Conservation (phyloP, 176 grass and related monocot genomes). For the Hordeum marinum region DNA sequence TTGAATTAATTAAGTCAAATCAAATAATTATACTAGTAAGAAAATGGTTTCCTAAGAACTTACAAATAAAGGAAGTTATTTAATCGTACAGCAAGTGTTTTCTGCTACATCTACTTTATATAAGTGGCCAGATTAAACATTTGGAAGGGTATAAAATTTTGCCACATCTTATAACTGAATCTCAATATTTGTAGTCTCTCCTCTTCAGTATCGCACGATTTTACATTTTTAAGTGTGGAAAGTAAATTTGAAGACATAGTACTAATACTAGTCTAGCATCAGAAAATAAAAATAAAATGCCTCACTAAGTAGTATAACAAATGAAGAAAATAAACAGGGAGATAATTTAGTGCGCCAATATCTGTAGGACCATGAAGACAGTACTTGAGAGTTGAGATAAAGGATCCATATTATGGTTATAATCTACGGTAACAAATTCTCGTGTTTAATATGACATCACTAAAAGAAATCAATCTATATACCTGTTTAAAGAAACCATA, state of each 20-base stretch:
- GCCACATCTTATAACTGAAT: not conserved
- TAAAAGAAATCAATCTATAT: slow-evolving; percentile 17
- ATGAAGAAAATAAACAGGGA: slow-evolving; percentile 6
- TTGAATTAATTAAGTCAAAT: slow-evolving; percentile 29
- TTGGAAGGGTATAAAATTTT: not conserved
- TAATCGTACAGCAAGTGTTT: not conserved
- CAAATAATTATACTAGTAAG: slow-evolving; percentile 18
- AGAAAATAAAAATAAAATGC: not conserved
- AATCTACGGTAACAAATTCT: slow-evolving; percentile 15
- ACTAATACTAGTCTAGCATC: not conserved
- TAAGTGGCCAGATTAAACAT: not conserved
- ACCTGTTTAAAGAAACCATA: slow-evolving; percentile 99
- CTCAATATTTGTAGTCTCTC: not conserved
- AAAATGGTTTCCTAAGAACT: slow-evolving; percentile 8
- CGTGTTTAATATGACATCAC: not conserved
- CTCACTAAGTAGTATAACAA: slow-evolving; percentile 6
- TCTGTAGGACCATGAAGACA: not conserved
- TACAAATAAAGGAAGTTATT: not conserved
- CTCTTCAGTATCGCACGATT: not conserved
- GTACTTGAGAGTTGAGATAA: slow-evolving; percentile 2
- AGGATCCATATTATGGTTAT: slow-evolving; percentile 9
- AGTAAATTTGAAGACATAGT: not conserved
- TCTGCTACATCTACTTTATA: not conserved
- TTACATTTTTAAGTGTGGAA: not conserved
- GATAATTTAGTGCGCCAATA: not conserved